phyloP scores from a whole-genome alignment of 768 basidiomycete genomes.

The Leccinum boreale region DNA sequence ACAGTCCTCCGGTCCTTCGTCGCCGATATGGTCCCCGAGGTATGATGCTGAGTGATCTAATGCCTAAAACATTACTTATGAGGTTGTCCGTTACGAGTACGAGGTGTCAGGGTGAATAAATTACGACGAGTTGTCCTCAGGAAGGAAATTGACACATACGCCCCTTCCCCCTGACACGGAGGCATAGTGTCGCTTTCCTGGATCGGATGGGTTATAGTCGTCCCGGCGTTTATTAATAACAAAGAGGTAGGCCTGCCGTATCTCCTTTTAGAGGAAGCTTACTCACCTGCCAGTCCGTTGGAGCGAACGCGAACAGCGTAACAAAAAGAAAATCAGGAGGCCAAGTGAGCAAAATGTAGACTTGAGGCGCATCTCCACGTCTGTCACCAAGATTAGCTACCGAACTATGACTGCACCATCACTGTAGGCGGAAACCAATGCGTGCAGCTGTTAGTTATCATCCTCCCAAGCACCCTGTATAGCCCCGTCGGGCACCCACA shows the following conservation, averaged over 20 bases:
- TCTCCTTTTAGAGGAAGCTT: neutral
- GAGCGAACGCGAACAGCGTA: neutral
- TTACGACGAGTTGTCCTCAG: neutral
- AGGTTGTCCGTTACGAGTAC: neutral
- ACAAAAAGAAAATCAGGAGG: neutral
- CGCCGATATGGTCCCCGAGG: neutral
- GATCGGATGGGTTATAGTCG: constrained; percentile 6
- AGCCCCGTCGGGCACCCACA: neutral
- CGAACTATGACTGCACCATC: neutral
- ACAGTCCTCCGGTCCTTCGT: neutral
- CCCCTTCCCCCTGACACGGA: neutral
- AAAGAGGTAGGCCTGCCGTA: neutral
- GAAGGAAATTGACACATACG: neutral
- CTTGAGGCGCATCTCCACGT: neutral
- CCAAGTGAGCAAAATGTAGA: neutral
- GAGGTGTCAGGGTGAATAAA: neutral
- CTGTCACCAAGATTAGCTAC: neutral
- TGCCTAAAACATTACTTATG: neutral
- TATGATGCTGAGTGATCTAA: neutral
- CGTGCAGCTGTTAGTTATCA: neutral
- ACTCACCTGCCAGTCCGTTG: neutral
- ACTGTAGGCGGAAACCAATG: neutral
- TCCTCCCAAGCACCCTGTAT: neutral
- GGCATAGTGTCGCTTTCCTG: neutral
- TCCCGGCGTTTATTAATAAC: neutral